Percentiles rank a stretch among this genome's conserved stretches.
Evolutionary conservation across 306 rosid genomes (phyloP).

Genomic region (Arachis hypogaea): DNA sequence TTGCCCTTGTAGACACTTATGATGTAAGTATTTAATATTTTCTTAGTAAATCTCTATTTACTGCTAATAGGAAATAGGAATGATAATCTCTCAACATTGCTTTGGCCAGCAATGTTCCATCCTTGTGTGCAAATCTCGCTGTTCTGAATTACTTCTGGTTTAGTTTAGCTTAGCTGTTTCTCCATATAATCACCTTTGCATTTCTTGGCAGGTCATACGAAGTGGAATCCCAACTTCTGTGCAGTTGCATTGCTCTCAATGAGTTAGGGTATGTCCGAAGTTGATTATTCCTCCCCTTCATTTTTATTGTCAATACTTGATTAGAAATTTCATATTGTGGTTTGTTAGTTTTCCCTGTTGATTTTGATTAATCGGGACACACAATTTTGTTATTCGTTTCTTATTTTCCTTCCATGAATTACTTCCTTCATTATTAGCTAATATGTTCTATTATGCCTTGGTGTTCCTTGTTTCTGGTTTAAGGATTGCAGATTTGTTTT

Average conservation of each 20-base stretch:
- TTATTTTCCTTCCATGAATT: conserved; percentile 2
- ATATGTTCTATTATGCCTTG: background rate
- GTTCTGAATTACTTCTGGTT: conserved; percentile 14
- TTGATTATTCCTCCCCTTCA: background rate
- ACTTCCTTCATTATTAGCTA: conserved; percentile 16
- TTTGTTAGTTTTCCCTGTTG: conserved; percentile 1
- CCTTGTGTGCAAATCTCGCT: conserved; percentile 15
- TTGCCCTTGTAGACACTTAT: conserved; percentile 87
- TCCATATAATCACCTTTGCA: conserved; percentile 18
- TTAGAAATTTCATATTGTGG: conserved; percentile 8
- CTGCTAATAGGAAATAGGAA: conserved; percentile 1
- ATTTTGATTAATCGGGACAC: background rate
- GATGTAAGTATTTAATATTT: conserved; percentile 63
- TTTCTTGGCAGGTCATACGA: conserved; percentile 75
- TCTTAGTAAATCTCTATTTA: conserved; percentile 11
- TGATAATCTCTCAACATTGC: background rate
- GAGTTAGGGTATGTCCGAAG: conserved; percentile 77
- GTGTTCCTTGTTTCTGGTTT: background rate
- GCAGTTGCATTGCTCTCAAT: conserved; percentile 91
- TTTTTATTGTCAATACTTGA: conserved; percentile 1
- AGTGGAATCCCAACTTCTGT: conserved; percentile 96
- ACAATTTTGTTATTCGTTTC: background rate
- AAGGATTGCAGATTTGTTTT: background rate
- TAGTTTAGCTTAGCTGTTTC: background rate
- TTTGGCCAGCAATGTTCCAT: conserved; percentile 20